A percentile compares a stretch with the other conserved stretches of the same genome.
phyloP scores from a whole-genome alignment of 78 protist species.

The Chrysochromulina tobinii region DNA sequence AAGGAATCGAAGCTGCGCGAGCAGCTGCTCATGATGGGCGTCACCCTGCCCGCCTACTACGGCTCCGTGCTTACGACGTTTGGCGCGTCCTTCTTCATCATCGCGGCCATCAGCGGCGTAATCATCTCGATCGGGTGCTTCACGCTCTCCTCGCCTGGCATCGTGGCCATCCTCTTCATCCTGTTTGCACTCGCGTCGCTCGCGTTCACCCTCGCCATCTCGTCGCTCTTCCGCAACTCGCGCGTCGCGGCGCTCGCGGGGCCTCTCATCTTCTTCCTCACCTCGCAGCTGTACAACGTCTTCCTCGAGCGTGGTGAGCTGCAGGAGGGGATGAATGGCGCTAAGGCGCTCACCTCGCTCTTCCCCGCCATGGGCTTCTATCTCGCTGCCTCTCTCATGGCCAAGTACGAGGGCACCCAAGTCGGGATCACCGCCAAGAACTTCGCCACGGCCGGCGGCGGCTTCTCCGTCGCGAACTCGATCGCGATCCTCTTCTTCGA shows the following conservation, averaged over 20 bases:
- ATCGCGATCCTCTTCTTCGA: neutral
- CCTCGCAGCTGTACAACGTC: neutral
- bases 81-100: neutral
- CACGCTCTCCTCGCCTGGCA: neutral
- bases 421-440: neutral
- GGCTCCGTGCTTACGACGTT: neutral
- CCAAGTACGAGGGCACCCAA: neutral
- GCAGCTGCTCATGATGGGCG: neutral
- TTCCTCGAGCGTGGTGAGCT: neutral
- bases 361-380: neutral
- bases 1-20: neutral
- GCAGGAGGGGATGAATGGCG: neutral
- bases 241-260: neutral
- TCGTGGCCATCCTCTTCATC: neutral
- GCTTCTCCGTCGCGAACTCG: too few species aligned
- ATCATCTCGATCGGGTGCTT: neutral
- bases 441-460: too few species aligned
- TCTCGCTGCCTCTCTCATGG: neutral
- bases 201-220: neutral
- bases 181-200: neutral
- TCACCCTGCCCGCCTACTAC: neutral
- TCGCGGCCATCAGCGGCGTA: neutral
- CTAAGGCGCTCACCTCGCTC: neutral
- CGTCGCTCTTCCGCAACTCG: neutral
- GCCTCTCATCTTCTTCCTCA: neutral